phyloP scores from a whole-genome alignment of 495 filamentous ascomycete genomes.

The Hamigera avellanea region DNA sequence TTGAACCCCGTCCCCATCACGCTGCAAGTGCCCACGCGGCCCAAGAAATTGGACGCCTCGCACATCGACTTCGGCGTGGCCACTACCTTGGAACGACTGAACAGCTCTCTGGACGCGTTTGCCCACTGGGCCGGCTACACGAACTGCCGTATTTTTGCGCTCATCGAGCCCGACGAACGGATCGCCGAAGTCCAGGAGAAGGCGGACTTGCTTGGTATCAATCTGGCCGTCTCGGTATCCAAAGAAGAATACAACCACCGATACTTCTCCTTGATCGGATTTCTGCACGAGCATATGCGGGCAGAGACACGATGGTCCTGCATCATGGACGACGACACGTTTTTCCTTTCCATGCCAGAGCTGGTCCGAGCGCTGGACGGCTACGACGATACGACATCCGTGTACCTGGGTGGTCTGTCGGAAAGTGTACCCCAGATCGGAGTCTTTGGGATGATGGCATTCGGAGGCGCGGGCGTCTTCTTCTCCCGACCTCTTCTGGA shows the following conservation, averaged over 20 bases:
- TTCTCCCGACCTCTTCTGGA: conserved; percentile 38
- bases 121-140: conserved; percentile 51
- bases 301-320: conserved; percentile 44
- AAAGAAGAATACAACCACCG: conserved; percentile 39
- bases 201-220: conserved; percentile 33
- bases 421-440: conserved; percentile 39
- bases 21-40: conserved; percentile 19
- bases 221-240: conserved; percentile 39
- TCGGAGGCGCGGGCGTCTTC: conserved; percentile 51
- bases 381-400: conserved; percentile 34
- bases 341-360: conserved; percentile 41
- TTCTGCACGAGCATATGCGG: conserved; percentile 34
- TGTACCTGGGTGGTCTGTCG: conserved; percentile 47
- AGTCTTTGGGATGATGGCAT: conserved; percentile 40
- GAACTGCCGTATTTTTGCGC: conserved; percentile 41
- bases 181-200: conserved; percentile 21
- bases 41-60: conserved; percentile 34
- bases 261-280: conserved; percentile 48
- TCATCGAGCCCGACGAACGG: conserved; percentile 37
- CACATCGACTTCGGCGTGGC: conserved; percentile 50
- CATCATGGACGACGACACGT: conserved; percentile 62
- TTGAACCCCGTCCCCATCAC: conserved; percentile 21
- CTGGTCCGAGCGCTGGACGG: conserved; percentile 32
- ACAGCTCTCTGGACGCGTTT: conserved; percentile 43
- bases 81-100: conserved; percentile 43